Percentiles rank a stretch among this genome's conserved stretches.
phyloP scores from a whole-genome alignment of 345 rosid species.

The Hevea brasiliensis region DNA sequence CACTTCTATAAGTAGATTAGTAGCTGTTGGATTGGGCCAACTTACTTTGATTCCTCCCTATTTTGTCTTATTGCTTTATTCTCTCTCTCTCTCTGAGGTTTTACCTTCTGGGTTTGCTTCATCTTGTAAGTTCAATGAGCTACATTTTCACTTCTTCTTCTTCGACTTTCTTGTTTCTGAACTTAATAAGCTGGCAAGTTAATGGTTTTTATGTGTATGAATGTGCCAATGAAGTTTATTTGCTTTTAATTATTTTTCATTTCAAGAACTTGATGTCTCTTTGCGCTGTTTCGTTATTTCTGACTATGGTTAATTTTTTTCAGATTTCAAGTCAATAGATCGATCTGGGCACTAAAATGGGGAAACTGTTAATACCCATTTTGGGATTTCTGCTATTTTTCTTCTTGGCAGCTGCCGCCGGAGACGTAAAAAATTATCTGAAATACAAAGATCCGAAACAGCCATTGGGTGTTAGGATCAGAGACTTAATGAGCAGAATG shows the following conservation, averaged over 20 bases:
- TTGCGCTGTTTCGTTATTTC: neutral
- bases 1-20: too few species aligned
- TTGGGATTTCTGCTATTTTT: conserved; percentile 24
- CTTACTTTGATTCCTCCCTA: too few species aligned
- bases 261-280: neutral
- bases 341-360: conserved; percentile 19
- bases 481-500: conserved; percentile 48
- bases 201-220: neutral
- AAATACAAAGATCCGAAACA: conserved; percentile 30
- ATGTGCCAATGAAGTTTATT: neutral
- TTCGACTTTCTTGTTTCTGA: neutral
- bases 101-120: neutral
- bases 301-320: neutral
- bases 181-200: neutral
- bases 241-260: neutral
- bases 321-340: conserved; percentile 8
- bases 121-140: neutral
- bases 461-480: conserved; percentile 36
- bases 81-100: neutral
- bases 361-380: conserved; percentile 8
- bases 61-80: neutral
- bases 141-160: neutral
- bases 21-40: too few species aligned
- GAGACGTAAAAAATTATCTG: conserved; percentile 5
- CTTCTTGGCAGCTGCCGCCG: conserved; percentile 12